These are phyloP conservation scores for Astrothelium macrocarpum DNA, from an alignment of 495 filamentous ascomycete genomes.

Conservation along the genomic window DNA sequence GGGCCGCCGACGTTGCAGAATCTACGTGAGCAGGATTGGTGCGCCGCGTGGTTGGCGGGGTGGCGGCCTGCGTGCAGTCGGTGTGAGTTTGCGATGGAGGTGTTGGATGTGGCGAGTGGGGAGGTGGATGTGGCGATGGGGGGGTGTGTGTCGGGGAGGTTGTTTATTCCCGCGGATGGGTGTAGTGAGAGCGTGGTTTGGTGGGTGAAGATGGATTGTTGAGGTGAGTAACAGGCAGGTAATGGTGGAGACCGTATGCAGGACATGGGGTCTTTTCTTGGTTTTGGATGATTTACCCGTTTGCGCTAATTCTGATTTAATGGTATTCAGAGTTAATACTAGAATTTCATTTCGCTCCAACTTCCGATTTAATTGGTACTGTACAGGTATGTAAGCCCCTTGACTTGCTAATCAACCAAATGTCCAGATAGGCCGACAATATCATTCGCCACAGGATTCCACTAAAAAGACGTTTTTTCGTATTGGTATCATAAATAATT, in stretches of 20 bases:
- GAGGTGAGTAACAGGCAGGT: not conserved
- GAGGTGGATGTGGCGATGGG: constrained; percentile 1
- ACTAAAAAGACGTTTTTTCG: not conserved
- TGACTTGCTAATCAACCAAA: not conserved
- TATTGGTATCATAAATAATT: not conserved
- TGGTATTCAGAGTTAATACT: not conserved
- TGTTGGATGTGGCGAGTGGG: not conserved
- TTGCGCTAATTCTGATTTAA: not conserved
- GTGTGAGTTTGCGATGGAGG: constrained; percentile 5
- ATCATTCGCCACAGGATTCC: not conserved
- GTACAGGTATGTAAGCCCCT: not conserved
- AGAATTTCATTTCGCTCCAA: not conserved
- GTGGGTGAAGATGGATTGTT: constrained; percentile 1
- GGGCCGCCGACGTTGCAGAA: not conserved
- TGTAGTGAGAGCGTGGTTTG: constrained; percentile 1
- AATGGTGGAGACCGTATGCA: not conserved
- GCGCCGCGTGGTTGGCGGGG: not conserved
- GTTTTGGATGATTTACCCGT: not conserved
- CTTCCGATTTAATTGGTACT: not conserved
- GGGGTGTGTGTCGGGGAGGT: not conserved
- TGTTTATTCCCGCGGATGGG: not conserved
- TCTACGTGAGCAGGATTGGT: not conserved
- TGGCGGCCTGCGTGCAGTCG: not conserved
- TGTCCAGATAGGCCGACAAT: too few relatives aligned
- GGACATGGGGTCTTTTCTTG: not conserved